These are phyloP conservation scores for Fusarium papillatum DNA, from an alignment of 2,329 filamentous ascomycete genomes.

Conservation along the genomic window DNA sequence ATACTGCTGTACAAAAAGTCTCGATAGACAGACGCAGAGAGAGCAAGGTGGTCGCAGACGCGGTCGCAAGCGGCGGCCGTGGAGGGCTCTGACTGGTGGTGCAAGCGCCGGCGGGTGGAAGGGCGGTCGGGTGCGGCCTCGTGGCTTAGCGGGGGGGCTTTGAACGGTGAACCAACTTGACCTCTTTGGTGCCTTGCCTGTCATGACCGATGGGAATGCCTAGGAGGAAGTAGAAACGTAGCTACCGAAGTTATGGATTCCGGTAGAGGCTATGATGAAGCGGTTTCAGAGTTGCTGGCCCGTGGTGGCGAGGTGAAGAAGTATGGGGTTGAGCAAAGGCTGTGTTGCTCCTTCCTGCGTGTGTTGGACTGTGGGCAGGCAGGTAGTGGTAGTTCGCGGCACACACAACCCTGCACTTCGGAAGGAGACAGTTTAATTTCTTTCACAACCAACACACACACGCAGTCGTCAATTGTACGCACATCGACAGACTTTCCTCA, in stretches of 20 bases:
- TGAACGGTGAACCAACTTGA: constrained; percentile 35
- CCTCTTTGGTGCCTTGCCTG: not conserved
- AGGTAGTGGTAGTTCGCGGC: not conserved
- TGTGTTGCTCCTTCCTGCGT: not conserved
- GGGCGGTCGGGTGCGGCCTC: constrained; percentile 21
- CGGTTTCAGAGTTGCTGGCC: not conserved
- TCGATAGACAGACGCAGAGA: constrained; percentile 5
- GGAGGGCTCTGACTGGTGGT: constrained; percentile 38
- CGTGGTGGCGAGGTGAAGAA: not conserved
- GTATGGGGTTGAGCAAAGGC: not conserved
- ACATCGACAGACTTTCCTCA: constrained; percentile 4
- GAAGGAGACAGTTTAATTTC: not conserved
- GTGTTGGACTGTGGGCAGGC: not conserved
- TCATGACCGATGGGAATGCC: not conserved
- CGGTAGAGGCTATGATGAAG: not conserved
- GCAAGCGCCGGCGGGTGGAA: constrained; percentile 33
- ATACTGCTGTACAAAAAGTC: constrained; percentile 5
- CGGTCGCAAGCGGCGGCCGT: constrained; percentile 30
- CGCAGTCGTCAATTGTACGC: not conserved
- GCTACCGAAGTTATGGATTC: not conserved
- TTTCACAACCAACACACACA: not conserved
- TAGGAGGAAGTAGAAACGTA: not conserved
- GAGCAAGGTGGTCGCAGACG: constrained; percentile 17
- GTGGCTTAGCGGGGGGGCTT: constrained; percentile 42
- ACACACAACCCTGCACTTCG: not conserved